A percentile compares a stretch with the other conserved stretches of the same genome.
These are phyloP conservation scores for Collariella sp. DNA, from an alignment of 495 filamentous ascomycete genomes.

Conservation along the genomic window DNA sequence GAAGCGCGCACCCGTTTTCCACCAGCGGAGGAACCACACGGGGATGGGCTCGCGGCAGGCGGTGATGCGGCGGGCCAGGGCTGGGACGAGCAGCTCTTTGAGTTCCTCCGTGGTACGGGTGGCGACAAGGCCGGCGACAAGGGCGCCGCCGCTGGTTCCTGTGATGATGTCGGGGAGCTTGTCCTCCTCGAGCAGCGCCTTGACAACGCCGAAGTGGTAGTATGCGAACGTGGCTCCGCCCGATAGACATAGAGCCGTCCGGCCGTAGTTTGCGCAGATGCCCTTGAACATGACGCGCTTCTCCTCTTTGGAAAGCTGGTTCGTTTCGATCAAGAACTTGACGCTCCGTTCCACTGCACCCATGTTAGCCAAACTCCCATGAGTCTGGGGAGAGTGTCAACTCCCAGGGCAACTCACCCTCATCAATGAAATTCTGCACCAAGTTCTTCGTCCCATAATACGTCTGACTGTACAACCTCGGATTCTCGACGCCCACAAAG, in stretches of 20 bases:
- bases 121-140: slow-evolving; percentile 80
- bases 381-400: not conserved
- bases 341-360: slow-evolving; percentile 50
- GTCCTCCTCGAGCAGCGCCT: slow-evolving; percentile 79
- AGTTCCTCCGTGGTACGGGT: slow-evolving; percentile 90
- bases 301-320: slow-evolving; percentile 56
- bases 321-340: slow-evolving; percentile 56
- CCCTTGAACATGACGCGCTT: slow-evolving; percentile 84
- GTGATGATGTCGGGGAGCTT: slow-evolving; percentile 89
- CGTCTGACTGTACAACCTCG: slow-evolving; percentile 85
- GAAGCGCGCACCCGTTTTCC: slow-evolving; percentile 85
- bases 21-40: slow-evolving; percentile 78
- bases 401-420: slow-evolving; percentile 40
- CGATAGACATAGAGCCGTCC: slow-evolving; percentile 84
- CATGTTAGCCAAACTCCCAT: not conserved
- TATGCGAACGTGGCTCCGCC: slow-evolving; percentile 96
- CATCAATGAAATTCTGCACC: slow-evolving; percentile 82
- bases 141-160: slow-evolving; percentile 86
- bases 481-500: slow-evolving; percentile 91
- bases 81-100: slow-evolving; percentile 73
- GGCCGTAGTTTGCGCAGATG: slow-evolving; percentile 80
- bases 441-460: slow-evolving; percentile 93
- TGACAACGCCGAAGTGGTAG: slow-evolving; percentile 91
- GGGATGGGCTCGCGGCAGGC: slow-evolving; percentile 72
- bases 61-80: slow-evolving; percentile 72